Percentiles rank a stretch among this genome's conserved stretches.
These are phyloP conservation scores for Colletotrichum sp. DNA, from an alignment of 2,329 filamentous ascomycete genomes.

Conservation along the genomic window DNA sequence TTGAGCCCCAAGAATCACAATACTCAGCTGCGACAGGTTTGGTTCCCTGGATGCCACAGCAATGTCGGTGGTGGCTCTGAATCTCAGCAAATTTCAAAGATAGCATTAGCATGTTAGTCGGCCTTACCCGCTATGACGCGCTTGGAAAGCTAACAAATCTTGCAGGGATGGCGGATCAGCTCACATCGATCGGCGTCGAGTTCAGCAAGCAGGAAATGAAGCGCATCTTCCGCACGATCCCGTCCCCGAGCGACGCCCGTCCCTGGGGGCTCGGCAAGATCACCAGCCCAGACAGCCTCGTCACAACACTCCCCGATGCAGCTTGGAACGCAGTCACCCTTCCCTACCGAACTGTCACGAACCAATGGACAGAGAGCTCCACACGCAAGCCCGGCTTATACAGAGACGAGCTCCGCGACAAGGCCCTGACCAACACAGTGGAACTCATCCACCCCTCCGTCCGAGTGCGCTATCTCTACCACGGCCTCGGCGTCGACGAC, in stretches of 20 bases:
- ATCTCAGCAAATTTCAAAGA: slow-evolving; percentile 26
- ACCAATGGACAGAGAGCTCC: not conserved
- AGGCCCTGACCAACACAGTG: slow-evolving; percentile 12
- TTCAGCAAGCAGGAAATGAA: slow-evolving; percentile 26
- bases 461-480: slow-evolving; percentile 33
- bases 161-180: slow-evolving; percentile 27
- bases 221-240: slow-evolving; percentile 21
- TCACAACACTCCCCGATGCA: slow-evolving; percentile 7
- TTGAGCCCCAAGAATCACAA: slow-evolving; percentile 11
- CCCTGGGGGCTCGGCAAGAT: slow-evolving; percentile 25
- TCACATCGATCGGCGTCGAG: slow-evolving; percentile 27
- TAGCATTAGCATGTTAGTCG: slow-evolving; percentile 28
- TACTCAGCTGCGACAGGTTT: slow-evolving; percentile 31
- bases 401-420: slow-evolving; percentile 11
- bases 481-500: slow-evolving; percentile 33
- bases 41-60: slow-evolving; percentile 66
- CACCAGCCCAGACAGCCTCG: slow-evolving; percentile 13
- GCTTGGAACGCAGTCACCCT: not conserved
- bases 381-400: slow-evolving; percentile 29
- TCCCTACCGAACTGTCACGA: not conserved
- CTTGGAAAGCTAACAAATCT: not conserved
- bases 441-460: slow-evolving; percentile 36
- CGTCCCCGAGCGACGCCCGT: not conserved
- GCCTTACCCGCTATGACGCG: too few species aligned
- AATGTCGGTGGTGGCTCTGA: slow-evolving; percentile 65